Conservation (phyloP, 257 asterid species). For the Solanum neorickii region DNA sequence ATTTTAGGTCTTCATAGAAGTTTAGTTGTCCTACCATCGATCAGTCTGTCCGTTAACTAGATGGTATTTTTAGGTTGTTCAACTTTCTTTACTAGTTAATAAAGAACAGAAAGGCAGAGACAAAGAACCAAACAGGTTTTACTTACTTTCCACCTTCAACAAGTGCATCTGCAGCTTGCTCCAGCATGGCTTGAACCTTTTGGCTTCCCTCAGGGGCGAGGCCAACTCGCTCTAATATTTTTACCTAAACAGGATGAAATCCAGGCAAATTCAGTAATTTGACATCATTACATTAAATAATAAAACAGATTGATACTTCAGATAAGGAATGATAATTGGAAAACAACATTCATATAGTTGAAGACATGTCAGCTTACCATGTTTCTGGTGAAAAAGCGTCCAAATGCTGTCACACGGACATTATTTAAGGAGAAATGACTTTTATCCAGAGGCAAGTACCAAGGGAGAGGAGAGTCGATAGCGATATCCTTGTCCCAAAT, state of each 20-base stretch:
- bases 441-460: conserved; percentile 6
- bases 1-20: not conserved
- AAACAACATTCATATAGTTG: not conserved
- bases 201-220: conserved; percentile 3
- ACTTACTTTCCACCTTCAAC: conserved; percentile 6
- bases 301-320: not conserved
- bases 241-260: conserved; percentile 1
- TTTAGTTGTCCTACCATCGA: not conserved
- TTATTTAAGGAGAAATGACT: not conserved
- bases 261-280: not conserved
- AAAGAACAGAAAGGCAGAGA: not conserved
- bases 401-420: conserved; percentile 1
- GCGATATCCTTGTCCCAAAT: conserved; percentile 6
- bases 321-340: not conserved
- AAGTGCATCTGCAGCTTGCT: conserved; percentile 3
- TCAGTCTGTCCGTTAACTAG: not conserved
- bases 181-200: conserved; percentile 4
- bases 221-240: not conserved
- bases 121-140: not conserved
- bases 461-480: not conserved
- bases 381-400: conserved; percentile 7
- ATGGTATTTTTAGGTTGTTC: not conserved
- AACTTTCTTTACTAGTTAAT: not conserved
- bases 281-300: not conserved
- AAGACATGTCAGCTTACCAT: not conserved